Evolutionary conservation across 805 yeast species (phyloP).

Genomic region (Ogataea ganodermae): DNA sequence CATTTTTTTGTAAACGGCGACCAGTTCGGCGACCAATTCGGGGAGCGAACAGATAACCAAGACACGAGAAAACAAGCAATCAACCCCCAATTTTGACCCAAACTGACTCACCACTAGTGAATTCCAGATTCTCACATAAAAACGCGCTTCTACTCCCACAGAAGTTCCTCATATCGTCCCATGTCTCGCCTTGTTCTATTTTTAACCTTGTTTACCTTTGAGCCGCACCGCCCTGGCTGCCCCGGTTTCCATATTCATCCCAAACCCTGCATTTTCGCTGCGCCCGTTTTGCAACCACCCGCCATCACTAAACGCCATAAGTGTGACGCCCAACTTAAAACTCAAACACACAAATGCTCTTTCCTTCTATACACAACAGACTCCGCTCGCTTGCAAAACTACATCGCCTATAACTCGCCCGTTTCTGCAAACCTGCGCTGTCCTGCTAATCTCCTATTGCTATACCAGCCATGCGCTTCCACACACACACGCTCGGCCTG

Average conservation of each 20-base stretch:
- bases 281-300: slow-evolving; percentile 1
- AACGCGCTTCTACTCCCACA: too few species aligned
- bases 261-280: neutral
- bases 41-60: too few species aligned
- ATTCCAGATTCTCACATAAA: too few species aligned
- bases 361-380: neutral
- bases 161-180: too few species aligned
- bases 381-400: neutral
- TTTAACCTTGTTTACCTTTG: neutral
- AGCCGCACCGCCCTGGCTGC: slow-evolving; percentile 2
- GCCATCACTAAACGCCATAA: neutral
- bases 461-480: slow-evolving; percentile 18
- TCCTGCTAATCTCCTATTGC: neutral
- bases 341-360: neutral
- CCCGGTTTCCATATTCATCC: neutral
- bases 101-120: too few species aligned
- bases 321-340: neutral
- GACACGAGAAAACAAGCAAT: too few species aligned
- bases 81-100: too few species aligned
- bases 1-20: neutral
- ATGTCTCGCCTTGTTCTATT: neutral
- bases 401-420: neutral
- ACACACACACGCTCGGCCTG: slow-evolving; percentile 36
- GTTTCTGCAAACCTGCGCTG: neutral
- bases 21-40: too few species aligned